A percentile compares a stretch with the other conserved stretches of the same genome.
Evolutionary conservation across 257 asterid species (phyloP).

Genomic region (Solanum arcanum): DNA sequence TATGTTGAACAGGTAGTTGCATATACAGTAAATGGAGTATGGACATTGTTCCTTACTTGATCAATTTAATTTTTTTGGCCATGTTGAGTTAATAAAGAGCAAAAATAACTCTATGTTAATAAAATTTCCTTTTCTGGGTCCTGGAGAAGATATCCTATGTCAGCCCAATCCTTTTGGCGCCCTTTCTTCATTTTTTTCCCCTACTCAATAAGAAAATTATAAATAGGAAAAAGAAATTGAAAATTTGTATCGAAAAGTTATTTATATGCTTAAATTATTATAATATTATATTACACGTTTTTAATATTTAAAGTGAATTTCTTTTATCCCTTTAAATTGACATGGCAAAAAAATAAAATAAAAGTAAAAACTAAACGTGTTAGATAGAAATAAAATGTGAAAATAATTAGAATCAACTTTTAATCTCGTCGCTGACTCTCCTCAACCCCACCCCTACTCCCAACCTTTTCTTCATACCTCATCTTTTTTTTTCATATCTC

Average conservation of each 20-base stretch:
- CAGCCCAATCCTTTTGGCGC: not conserved
- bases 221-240: not conserved
- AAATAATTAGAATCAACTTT: no score
- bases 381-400: no score
- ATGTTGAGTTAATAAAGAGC: not conserved
- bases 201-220: not conserved
- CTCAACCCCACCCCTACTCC: no score
- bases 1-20: not conserved
- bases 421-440: no score
- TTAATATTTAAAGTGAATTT: no score
- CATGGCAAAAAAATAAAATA: no score
- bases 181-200: not conserved
- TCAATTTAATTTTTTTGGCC: not conserved
- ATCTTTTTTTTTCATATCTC: no score
- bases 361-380: no score
- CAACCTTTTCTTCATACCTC: no score
- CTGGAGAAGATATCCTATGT: not conserved
- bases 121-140: not conserved
- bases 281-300: no score
- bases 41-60: not conserved
- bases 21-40: not conserved
- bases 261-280: not conserved
- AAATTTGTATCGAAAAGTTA: no score
- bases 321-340: no score
- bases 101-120: not conserved